These are phyloP conservation scores for Aspergillus sp. DNA, from an alignment of 2,329 filamentous ascomycete species.

Conservation along the genomic window DNA sequence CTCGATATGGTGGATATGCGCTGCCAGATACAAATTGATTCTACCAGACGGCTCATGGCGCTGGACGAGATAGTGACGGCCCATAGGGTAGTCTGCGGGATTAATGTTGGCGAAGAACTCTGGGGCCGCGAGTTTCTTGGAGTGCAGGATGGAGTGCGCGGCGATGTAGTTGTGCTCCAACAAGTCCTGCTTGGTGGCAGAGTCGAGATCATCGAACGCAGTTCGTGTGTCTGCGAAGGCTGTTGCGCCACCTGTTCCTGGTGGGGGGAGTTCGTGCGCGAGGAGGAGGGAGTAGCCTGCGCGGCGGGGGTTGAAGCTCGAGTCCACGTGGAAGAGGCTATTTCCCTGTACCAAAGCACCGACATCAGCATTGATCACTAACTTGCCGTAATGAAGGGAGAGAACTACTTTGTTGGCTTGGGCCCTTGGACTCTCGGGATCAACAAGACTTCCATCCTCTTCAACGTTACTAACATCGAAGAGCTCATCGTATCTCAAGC, in stretches of 20 bases:
- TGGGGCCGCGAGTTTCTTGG: constrained; percentile 46
- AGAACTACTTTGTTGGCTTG: constrained; percentile 8
- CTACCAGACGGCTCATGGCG: constrained; percentile 46
- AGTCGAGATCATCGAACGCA: constrained; percentile 43
- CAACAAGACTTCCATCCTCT: constrained; percentile 32
- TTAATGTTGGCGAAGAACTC: constrained; percentile 44
- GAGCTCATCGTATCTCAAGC: constrained; percentile 46
- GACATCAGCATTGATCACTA: constrained; percentile 20
- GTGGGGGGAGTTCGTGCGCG: constrained; percentile 45
- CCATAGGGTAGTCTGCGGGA: constrained; percentile 32
- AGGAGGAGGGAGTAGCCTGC: constrained; percentile 48
- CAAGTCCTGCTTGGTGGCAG: constrained; percentile 28
- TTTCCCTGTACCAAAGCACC: constrained; percentile 32
- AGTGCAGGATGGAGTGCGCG: constrained; percentile 49
- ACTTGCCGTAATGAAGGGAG: too few relatives aligned
- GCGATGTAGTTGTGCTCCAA: constrained; percentile 40
- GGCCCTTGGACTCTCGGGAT: constrained; percentile 1
- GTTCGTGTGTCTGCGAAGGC: constrained; percentile 49
- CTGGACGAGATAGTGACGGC: constrained; percentile 46
- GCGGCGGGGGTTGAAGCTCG: constrained; percentile 50
- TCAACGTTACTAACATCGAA: constrained; percentile 55
- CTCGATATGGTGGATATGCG: constrained; percentile 50
- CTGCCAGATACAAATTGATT: constrained; percentile 49
- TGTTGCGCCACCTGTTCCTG: constrained; percentile 44
- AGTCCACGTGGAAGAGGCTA: constrained; percentile 50